These are phyloP conservation scores for Aciculosporium take DNA, from an alignment of 2,329 filamentous ascomycete species.

Conservation along the genomic window DNA sequence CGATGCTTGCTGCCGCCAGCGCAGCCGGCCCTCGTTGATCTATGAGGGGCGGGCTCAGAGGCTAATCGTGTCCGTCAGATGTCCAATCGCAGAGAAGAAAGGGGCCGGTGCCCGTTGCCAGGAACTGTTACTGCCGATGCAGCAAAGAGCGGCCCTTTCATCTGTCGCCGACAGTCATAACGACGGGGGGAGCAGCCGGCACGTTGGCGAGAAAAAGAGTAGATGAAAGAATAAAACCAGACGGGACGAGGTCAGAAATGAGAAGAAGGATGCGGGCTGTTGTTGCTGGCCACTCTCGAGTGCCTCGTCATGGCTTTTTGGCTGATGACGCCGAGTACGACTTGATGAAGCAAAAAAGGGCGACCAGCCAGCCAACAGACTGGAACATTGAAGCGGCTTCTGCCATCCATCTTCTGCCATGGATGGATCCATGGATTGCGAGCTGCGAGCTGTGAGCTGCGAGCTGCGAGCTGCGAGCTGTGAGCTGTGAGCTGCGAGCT, in stretches of 20 bases:
- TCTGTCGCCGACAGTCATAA: slow-evolving; percentile 1
- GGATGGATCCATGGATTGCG: too few relatives aligned
- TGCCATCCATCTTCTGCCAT: too few relatives aligned
- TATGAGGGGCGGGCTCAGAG: too few relatives aligned
- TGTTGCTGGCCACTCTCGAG: neutral
- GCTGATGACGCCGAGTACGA: too few relatives aligned
- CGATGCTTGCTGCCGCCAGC: slow-evolving; percentile 7
- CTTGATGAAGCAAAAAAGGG: too few relatives aligned
- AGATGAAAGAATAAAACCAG: neutral
- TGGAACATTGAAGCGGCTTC: too few relatives aligned
- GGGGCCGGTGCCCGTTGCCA: neutral
- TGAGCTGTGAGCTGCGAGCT: too few relatives aligned
- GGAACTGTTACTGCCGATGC: neutral
- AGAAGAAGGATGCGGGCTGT: neutral
- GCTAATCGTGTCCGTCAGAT: neutral
- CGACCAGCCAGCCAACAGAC: too few relatives aligned
- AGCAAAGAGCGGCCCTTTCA: neutral
- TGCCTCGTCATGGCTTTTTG: too few relatives aligned
- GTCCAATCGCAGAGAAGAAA: too few relatives aligned
- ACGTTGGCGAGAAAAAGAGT: neutral
- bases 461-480: too few relatives aligned
- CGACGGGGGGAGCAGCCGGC: neutral
- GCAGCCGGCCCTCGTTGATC: neutral
- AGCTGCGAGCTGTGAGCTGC: too few relatives aligned
- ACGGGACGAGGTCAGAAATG: neutral